Evolutionary conservation across 805 yeast genomes (phyloP).

Genomic region (Monosporozyma servazzii): DNA sequence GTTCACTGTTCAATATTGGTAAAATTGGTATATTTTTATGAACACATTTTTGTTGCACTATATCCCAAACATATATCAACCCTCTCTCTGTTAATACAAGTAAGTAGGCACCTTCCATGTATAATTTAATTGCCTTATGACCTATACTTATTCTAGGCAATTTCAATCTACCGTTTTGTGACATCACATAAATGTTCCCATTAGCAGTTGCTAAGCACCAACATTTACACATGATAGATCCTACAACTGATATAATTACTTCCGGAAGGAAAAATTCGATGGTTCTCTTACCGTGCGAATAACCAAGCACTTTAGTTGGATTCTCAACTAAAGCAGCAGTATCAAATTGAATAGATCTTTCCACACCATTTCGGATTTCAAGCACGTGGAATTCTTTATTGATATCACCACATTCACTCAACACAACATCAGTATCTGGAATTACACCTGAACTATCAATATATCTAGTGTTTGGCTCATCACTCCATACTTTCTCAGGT

Average conservation of each 20-base stretch:
- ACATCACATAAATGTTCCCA: slow-evolving; percentile 30
- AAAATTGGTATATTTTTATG: slow-evolving; percentile 21
- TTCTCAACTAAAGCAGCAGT: slow-evolving; percentile 28
- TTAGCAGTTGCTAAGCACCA: slow-evolving; percentile 39
- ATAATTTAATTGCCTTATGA: slow-evolving; percentile 40
- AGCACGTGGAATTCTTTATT: slow-evolving; percentile 20
- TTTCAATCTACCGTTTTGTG: slow-evolving; percentile 28
- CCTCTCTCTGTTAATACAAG: slow-evolving; percentile 54
- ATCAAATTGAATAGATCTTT: slow-evolving; percentile 30
- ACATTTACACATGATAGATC: slow-evolving; percentile 38
- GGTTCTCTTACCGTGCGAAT: slow-evolving; percentile 25
- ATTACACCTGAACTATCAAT: slow-evolving; percentile 20
- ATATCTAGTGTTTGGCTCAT: slow-evolving; percentile 24
- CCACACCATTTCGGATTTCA: slow-evolving; percentile 31
- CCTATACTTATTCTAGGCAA: slow-evolving; percentile 38
- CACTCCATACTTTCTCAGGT: slow-evolving; percentile 23
- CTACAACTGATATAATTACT: slow-evolving; percentile 32
- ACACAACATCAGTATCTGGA: slow-evolving; percentile 25
- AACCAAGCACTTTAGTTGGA: slow-evolving; percentile 33
- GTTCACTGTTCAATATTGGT: slow-evolving; percentile 21
- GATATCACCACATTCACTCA: slow-evolving; percentile 27
- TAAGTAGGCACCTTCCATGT: slow-evolving; percentile 35
- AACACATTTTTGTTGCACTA: slow-evolving; percentile 12
- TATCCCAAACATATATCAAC: slow-evolving; percentile 33
- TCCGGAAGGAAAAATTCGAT: slow-evolving; percentile 39